These are phyloP conservation scores for Talaromyces liani DNA, from an alignment of 495 filamentous ascomycete genomes.

Conservation along the genomic window DNA sequence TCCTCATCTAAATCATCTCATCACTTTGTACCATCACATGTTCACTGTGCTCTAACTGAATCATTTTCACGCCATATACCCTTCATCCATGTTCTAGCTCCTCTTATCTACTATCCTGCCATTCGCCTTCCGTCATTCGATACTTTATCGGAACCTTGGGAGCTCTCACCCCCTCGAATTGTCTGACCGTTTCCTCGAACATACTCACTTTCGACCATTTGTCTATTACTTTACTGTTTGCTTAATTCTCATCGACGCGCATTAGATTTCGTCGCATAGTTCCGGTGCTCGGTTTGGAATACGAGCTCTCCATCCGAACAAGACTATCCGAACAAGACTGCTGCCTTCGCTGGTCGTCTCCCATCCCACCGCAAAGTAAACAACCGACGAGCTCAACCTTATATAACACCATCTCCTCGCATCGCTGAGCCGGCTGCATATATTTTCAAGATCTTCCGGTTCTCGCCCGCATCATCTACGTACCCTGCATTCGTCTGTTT, in stretches of 20 bases:
- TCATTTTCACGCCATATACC: not conserved
- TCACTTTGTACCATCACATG: not conserved
- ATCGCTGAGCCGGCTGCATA: not conserved
- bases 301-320: not conserved
- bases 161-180: not conserved
- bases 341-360: not conserved
- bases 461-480: not conserved
- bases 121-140: constrained; percentile 6
- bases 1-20: not conserved
- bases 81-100: not conserved
- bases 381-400: constrained; percentile 7
- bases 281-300: not conserved
- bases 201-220: not conserved
- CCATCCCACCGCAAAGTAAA: not conserved
- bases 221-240: not conserved
- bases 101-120: constrained; percentile 6
- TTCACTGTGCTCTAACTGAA: not conserved
- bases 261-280: constrained; percentile 1
- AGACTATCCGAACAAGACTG: not conserved
- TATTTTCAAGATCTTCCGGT: not conserved
- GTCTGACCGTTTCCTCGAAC: not conserved
- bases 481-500: not conserved
- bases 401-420: constrained; percentile 3
- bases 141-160: constrained; percentile 7
- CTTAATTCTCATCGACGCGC: not conserved